These are phyloP conservation scores for Sisymbrium irio DNA, from an alignment of 345 rosid species.

Conservation along the genomic window DNA sequence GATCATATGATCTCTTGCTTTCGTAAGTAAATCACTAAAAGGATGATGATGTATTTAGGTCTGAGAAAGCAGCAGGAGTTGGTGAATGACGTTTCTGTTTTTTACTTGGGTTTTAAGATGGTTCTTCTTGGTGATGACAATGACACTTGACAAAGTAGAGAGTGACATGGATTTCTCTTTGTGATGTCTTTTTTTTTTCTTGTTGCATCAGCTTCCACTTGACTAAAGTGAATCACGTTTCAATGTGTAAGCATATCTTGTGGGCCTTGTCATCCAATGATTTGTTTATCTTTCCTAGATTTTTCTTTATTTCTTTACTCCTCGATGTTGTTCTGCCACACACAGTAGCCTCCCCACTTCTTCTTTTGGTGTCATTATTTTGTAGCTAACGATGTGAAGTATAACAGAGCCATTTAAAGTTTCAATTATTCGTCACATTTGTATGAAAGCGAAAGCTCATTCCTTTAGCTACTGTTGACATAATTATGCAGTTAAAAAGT, in stretches of 20 bases:
- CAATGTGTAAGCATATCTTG: conserved; percentile 33
- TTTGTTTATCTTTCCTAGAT: conserved; percentile 26
- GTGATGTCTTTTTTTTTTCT: conserved; percentile 34
- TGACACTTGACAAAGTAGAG: conserved; percentile 44
- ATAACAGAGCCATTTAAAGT: conserved; percentile 27
- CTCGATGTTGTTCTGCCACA: conserved; percentile 19
- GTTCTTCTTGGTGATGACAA: conserved; percentile 40
- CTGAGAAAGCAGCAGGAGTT: conserved; percentile 24
- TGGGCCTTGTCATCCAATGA: conserved; percentile 35
- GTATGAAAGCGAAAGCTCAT: conserved; percentile 22
- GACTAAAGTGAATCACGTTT: conserved; percentile 37
- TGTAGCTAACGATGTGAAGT: conserved; percentile 31
- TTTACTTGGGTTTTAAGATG: conserved; percentile 26
- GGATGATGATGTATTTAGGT: conserved; percentile 32
- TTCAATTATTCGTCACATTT: conserved; percentile 21
- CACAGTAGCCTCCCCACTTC: conserved; percentile 25
- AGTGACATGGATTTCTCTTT: conserved; percentile 41
- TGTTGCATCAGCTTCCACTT: conserved; percentile 42
- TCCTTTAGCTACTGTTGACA: conserved; percentile 23
- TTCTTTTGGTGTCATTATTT: conserved; percentile 18
- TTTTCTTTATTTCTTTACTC: conserved; percentile 2
- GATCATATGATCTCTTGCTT: conserved; percentile 33
- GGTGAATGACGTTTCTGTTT: conserved; percentile 31
- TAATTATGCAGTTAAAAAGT: conserved; percentile 20
- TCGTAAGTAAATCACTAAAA: conserved; percentile 21